These are phyloP conservation scores for Pseudofabraea citricarpa DNA, from an alignment of 2,329 filamentous ascomycete genomes.

Conservation along the genomic window DNA sequence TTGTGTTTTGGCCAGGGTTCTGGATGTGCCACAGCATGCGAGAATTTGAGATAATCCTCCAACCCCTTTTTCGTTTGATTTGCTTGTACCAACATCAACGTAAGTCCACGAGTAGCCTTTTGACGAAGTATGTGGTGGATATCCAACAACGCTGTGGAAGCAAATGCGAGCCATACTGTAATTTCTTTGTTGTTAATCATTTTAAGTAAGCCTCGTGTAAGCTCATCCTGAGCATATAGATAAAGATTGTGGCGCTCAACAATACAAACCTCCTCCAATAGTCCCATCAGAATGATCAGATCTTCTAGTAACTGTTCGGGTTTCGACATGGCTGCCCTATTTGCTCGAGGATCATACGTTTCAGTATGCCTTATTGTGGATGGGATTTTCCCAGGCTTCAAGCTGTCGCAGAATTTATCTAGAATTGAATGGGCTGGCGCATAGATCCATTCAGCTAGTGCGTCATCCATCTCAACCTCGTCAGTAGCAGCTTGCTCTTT, in stretches of 20 bases:
- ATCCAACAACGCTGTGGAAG: slow-evolving; percentile 7
- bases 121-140: slow-evolving; percentile 7
- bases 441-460: background rate
- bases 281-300: background rate
- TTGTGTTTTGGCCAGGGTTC: slow-evolving; percentile 2
- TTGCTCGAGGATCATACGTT: slow-evolving; percentile 4
- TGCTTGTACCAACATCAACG: background rate
- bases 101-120: background rate
- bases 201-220: slow-evolving; percentile 6
- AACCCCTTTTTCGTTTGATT: too few species aligned
- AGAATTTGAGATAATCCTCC: too few species aligned
- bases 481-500: background rate
- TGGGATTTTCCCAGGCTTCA: slow-evolving; percentile 1
- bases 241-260: background rate
- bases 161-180: slow-evolving; percentile 12
- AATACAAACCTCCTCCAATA: slow-evolving; percentile 1
- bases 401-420: slow-evolving; percentile 3
- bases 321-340: background rate
- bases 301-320: background rate
- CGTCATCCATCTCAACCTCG: slow-evolving; percentile 1
- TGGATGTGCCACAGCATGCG: background rate
- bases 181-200: slow-evolving; percentile 7
- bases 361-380: slow-evolving; percentile 4
- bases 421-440: slow-evolving; percentile 2
- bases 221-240: slow-evolving; percentile 4